Evolutionary conservation across 1,284 basidiomycete species (phyloP).

Genomic region (Puccinia polysora): DNA sequence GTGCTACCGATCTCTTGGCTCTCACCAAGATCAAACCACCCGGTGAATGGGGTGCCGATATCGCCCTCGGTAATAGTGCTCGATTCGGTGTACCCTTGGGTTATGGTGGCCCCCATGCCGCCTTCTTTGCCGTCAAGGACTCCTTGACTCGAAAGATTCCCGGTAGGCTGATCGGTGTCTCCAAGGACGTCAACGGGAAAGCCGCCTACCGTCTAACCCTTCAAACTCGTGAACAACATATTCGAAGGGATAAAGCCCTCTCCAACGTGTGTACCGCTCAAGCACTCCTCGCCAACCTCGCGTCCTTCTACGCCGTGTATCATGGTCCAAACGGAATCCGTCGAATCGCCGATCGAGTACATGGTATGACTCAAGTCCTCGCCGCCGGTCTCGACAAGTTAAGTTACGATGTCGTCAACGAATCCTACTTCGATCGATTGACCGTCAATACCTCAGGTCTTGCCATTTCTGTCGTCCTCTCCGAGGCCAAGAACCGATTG

Average conservation of each 20-base stretch:
- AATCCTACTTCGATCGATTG: conserved; percentile 83
- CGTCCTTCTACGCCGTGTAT: conserved; percentile 95
- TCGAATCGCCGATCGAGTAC: conserved; percentile 82
- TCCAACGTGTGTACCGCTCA: conserved; percentile 58
- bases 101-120: conserved; percentile 86
- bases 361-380: conserved; percentile 78
- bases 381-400: conserved; percentile 65
- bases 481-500: conserved; percentile 62
- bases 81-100: conserved; percentile 89
- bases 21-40: conserved; percentile 90
- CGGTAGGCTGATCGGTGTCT: conserved; percentile 84
- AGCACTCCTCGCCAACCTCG: conserved; percentile 91
- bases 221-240: conserved; percentile 61
- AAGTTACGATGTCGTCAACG: conserved; percentile 63
- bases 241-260: conserved; percentile 53
- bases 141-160: conserved; percentile 95
- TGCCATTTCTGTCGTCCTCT: conserved; percentile 66
- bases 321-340: conserved; percentile 84
- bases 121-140: conserved; percentile 92
- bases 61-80: conserved; percentile 89
- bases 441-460: conserved; percentile 67
- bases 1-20: conserved; percentile 86
- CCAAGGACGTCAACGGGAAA: conserved; percentile 75
- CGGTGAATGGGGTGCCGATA: conserved; percentile 97
- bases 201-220: conserved; percentile 87